Base-by-base conservation (phyloP, 2,329 filamentous ascomycete species). In the Sporothrix humicola region DNA sequence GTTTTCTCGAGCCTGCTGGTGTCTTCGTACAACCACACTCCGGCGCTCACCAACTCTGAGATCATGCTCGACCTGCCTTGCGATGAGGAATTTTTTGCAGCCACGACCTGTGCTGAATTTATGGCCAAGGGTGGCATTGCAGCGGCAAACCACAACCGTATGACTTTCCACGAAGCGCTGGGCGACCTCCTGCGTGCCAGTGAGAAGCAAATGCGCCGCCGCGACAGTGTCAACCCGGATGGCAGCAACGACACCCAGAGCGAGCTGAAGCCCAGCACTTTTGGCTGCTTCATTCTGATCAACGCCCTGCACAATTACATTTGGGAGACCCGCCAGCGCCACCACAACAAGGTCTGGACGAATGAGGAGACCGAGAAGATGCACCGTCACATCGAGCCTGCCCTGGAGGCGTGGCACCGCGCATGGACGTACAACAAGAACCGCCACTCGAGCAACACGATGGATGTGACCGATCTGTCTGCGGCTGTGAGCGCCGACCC, bases 281-380 rank as follows among this genome's bases (percentile, higher is more conserved):
- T 97, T 80, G 96, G 95, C 9, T 97, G 94, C 80, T 86, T 98
- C 44, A 88, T 98, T 6, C 84, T 99, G 76, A 98, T 98, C 80
- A 95, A 97, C 79, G 95, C 96, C 3, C 86, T 98, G 31, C 96
- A 98, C 83, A 98, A 98, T 78, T 98, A 97, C 81, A 98, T 98
- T 61, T 98, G 96, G 96, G 95, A 98, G 82, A 98, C 95, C 0
- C 88, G 95, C 31, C 95, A 97, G 82, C 87, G 94, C 71, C 95
- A 98, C 78, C 91, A 95, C 78, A 94, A 93, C 77, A 91, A 94
- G 75, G 87, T 94, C 68, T 98, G 95, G 95, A 97, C 94, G 1
- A 90, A 91, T 48, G 92, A 95, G 76, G 95, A 98, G 82, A 97
- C 94, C 0, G 95, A 98, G 77, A 94, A 94, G 76, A 97, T 98